Conservation (phyloP, 495 filamentous ascomycete species). For the Coniosporium apollinis region DNA sequence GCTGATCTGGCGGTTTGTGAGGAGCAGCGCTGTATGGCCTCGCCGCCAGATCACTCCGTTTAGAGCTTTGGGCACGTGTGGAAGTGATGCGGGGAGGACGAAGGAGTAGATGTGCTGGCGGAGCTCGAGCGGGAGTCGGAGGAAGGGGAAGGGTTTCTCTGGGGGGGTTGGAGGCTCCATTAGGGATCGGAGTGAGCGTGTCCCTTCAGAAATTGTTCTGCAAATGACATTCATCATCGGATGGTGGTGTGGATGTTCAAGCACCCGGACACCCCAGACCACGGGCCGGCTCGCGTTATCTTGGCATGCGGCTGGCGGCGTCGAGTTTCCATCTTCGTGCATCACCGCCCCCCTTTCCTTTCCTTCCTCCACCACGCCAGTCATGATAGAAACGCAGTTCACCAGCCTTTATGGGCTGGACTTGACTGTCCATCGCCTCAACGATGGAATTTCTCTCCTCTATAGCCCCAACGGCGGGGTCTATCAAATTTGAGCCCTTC, state of each 20-base stretch:
- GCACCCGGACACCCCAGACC: neutral
- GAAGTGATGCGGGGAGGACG: slow-evolving; percentile 17
- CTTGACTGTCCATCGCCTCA: slow-evolving; percentile 27
- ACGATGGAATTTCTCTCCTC: neutral
- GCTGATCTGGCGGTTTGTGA: slow-evolving; percentile 16
- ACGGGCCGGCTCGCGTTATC: neutral
- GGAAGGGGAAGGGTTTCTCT: slow-evolving; percentile 13
- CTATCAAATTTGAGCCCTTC: slow-evolving; percentile 31
- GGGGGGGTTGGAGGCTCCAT: too few relatives aligned
- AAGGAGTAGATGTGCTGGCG: slow-evolving; percentile 22
- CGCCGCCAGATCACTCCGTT: slow-evolving; percentile 21
- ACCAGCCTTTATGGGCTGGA: slow-evolving; percentile 5
- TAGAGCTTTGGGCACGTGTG: slow-evolving; percentile 1
- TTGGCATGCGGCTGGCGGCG: too few relatives aligned
- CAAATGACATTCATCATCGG: neutral
- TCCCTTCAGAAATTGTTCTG: neutral
- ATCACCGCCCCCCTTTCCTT: neutral
- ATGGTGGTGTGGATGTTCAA: neutral
- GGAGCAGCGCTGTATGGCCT: slow-evolving; percentile 17
- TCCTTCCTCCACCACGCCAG: slow-evolving; percentile 1
- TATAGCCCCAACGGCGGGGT: slow-evolving; percentile 69
- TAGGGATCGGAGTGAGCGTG: too few relatives aligned
- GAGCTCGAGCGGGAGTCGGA: slow-evolving; percentile 24
- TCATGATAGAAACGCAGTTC: slow-evolving; percentile 14
- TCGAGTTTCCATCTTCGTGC: neutral